Evolutionary conservation across 2,329 filamentous ascomycete species (phyloP).

Genomic region (Curvularia spicifera): DNA sequence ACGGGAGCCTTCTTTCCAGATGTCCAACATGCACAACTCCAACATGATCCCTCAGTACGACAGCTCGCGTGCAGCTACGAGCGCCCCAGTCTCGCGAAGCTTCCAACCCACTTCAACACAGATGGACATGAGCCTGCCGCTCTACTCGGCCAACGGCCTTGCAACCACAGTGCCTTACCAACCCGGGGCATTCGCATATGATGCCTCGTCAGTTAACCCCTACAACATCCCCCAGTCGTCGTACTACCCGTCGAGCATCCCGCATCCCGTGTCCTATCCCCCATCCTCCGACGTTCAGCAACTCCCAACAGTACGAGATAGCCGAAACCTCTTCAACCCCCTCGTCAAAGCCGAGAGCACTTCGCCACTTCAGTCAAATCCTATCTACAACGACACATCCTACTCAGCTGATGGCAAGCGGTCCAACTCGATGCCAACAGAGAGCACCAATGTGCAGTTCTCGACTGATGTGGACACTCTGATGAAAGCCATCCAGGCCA

Average conservation of each 20-base stretch:
- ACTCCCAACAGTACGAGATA: conserved; percentile 39
- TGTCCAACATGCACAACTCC: conserved; percentile 41
- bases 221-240: conserved; percentile 48
- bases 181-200: conserved; percentile 46
- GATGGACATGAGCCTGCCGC: conserved; percentile 46
- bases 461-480: conserved; percentile 84
- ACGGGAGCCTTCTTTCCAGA: conserved; percentile 38
- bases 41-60: conserved; percentile 43
- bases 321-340: conserved; percentile 41
- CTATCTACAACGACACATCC: conserved; percentile 46
- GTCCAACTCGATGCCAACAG: conserved; percentile 53
- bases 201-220: conserved; percentile 41
- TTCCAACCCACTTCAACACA: conserved; percentile 42
- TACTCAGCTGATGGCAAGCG: conserved; percentile 52
- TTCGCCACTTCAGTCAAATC: conserved; percentile 52
- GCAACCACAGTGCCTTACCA: conserved; percentile 46
- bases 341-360: conserved; percentile 54
- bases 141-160: conserved; percentile 41
- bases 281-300: conserved; percentile 29
- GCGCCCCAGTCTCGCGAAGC: conserved; percentile 34
- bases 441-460: conserved; percentile 64
- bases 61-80: conserved; percentile 32
- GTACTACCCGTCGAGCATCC: conserved; percentile 34
- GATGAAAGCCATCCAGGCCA: conserved; percentile 86
- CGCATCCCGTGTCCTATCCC: conserved; percentile 39